Evolutionary conservation across 2,329 filamentous ascomycete genomes (phyloP).

Genomic region (Monilinia aucupariae): DNA sequence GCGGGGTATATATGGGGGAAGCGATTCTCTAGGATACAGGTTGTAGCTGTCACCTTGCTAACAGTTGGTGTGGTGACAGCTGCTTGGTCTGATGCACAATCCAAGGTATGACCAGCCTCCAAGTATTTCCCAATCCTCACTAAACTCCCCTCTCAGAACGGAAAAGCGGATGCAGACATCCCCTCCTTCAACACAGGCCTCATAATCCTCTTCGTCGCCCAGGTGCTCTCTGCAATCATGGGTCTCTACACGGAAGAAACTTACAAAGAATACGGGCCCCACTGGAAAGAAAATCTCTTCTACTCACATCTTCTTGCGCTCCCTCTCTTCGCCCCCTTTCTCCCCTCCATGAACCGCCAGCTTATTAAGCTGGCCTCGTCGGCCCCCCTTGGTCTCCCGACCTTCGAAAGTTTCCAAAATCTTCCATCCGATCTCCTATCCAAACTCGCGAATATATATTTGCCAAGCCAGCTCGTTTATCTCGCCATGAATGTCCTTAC

Average conservation of each 20-base stretch:
- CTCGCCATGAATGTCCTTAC: conserved; percentile 75
- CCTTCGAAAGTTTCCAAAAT: conserved; percentile 26
- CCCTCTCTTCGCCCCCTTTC: conserved; percentile 69
- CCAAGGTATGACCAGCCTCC: conserved; percentile 55
- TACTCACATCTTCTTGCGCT: conserved; percentile 77
- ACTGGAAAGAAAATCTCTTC: conserved; percentile 95
- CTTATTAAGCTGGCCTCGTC: conserved; percentile 60
- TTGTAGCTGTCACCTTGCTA: conserved; percentile 74
- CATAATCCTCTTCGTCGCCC: conserved; percentile 76
- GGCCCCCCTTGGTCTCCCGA: conserved; percentile 48
- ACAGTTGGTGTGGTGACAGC: conserved; percentile 82
- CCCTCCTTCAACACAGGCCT: conserved; percentile 64
- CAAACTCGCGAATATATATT: conserved; percentile 34
- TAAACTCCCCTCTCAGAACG: conserved; percentile 26
- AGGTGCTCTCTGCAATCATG: conserved; percentile 88
- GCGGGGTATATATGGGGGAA: conserved; percentile 87
- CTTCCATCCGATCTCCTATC: conserved; percentile 39
- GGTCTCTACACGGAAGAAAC: conserved; percentile 91
- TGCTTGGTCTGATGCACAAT: conserved; percentile 81
- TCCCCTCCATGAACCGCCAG: conserved; percentile 58
- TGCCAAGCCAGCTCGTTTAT: conserved; percentile 67
- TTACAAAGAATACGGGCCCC: conserved; percentile 76
- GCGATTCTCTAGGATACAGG: conserved; percentile 72
- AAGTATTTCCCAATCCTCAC: neutral
- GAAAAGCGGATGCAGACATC: conserved; percentile 33